Evolutionary conservation across 192 early-diverging fungal genomes (phyloP).

Genomic region (Kickxella alabastrina): DNA sequence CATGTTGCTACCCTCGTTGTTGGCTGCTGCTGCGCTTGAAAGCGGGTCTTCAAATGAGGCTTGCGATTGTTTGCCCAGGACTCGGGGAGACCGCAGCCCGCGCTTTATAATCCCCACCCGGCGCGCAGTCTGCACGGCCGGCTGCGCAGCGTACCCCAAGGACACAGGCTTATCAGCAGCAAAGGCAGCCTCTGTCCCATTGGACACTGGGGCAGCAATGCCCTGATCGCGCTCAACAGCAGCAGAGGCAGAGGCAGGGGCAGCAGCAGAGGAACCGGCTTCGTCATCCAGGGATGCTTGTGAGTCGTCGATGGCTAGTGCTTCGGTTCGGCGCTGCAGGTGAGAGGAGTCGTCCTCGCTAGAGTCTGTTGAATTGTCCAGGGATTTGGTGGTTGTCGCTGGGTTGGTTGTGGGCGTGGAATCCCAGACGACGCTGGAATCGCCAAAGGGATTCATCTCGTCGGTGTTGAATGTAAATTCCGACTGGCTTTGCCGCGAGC

Average conservation of each 20-base stretch:
- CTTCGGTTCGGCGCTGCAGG: not conserved
- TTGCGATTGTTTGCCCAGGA: slow-evolving; percentile 40
- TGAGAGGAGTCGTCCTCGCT: not conserved
- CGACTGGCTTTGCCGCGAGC: slow-evolving; percentile 1
- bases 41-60: slow-evolving; percentile 41
- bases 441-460: slow-evolving; percentile 51
- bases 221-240: not conserved
- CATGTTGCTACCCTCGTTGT: not conserved
- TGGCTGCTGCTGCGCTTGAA: slow-evolving; percentile 35
- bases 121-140: slow-evolving; percentile 30
- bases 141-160: slow-evolving; percentile 8
- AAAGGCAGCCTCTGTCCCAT: not conserved
- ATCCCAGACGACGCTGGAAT: slow-evolving; percentile 29
- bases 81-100: slow-evolving; percentile 40
- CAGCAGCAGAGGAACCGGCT: not conserved
- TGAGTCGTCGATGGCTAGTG: not conserved
- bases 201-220: not conserved
- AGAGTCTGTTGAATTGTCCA: not conserved
- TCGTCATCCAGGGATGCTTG: not conserved
- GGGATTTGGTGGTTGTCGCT: not conserved
- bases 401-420: slow-evolving; percentile 4
- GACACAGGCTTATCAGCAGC: slow-evolving; percentile 5
- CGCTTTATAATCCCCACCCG: slow-evolving; percentile 46
- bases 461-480: slow-evolving; percentile 35
- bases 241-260: not conserved